Evolutionary conservation across 1,284 basidiomycete species (phyloP), one percentile per base, ranked within the genome.

Genomic region (Wallemia hederae): DNA sequence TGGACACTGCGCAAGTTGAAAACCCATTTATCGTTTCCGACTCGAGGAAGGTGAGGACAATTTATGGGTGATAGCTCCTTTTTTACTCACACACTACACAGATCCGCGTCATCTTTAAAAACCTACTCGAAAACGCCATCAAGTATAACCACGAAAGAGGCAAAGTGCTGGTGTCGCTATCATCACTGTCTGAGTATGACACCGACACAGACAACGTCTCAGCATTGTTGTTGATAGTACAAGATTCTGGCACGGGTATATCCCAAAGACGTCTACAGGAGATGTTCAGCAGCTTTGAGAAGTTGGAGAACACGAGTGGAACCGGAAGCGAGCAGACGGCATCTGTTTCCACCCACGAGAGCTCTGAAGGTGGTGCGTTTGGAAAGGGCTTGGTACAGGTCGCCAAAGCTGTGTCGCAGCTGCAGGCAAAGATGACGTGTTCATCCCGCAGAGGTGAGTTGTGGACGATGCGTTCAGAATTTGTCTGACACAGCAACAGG

Each of bases 1-100:
- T 49, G 5, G 39, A 82, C 85, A 0, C 70, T 72, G 59, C 75
- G 85, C 31, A 76, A 82, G 58, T 76, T 87, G 85, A 85, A 87
- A 14, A 49, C 22, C 39, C 39, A 49, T 49, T 49, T n/a, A 49
- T 49, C 5, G 39, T 49, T 49, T 49, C 39, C 5, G 39, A 49
- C 22, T 11, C 5, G 5, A 49, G 39, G 19, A 49, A 49, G 39
- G n/a, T n/a, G n/a, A n/a, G n/a, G n/a, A n/a, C n/a, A n/a, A n/a
- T 49, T 49, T 31, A 17, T 31, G 29, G 7, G 7, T 31, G 7
- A 17, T 31, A 7, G 29, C 17, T 31, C 17, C 17, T 31, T 17
- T 7, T 31, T 31, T 7, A 31, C 29, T 7, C 29, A 7, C 29
- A 31, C 29, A 7, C 29, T 17, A 7, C 29, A 7, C 29, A 31